Percentiles rank a stretch among this genome's conserved stretches.
Evolutionary conservation across 345 rosid species (phyloP).

Genomic region (Brassica carinata): DNA sequence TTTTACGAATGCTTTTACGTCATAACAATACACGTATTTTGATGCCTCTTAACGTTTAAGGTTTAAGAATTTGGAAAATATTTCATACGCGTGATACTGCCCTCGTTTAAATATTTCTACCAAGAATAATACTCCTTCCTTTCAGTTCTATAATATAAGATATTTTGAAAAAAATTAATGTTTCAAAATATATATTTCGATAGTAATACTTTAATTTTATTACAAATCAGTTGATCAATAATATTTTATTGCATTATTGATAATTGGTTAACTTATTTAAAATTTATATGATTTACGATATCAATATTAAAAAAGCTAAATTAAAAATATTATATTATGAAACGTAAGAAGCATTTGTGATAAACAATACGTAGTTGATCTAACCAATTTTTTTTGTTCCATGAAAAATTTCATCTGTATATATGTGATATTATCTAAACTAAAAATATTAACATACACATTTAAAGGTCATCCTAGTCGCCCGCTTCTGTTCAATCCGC

Average conservation of each 20-base stretch:
- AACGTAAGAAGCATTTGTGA: neutral
- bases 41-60: slow-evolving; percentile 36
- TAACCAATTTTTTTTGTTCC: neutral
- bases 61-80: slow-evolving; percentile 5
- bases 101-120: neutral
- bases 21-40: slow-evolving; percentile 21
- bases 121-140: neutral
- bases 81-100: neutral
- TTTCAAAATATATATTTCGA: too few relatives aligned
- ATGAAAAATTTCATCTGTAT: neutral
- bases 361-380: neutral
- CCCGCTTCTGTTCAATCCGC: neutral
- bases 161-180: too few relatives aligned
- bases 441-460: neutral
- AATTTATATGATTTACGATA: too few relatives aligned
- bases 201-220: too few relatives aligned
- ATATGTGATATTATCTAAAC: neutral
- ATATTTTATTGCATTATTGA: too few relatives aligned
- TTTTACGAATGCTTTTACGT: slow-evolving; percentile 36
- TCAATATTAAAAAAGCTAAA: too few relatives aligned
- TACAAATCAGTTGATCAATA: too few relatives aligned
- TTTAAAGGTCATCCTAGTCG: neutral
- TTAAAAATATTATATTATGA: too few relatives aligned
- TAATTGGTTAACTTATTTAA: too few relatives aligned
- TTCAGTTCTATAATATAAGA: too few relatives aligned